These are phyloP conservation scores for Candida tunisiensis DNA, from an alignment of 1,139 yeast genomes.

Conservation along the genomic window DNA sequence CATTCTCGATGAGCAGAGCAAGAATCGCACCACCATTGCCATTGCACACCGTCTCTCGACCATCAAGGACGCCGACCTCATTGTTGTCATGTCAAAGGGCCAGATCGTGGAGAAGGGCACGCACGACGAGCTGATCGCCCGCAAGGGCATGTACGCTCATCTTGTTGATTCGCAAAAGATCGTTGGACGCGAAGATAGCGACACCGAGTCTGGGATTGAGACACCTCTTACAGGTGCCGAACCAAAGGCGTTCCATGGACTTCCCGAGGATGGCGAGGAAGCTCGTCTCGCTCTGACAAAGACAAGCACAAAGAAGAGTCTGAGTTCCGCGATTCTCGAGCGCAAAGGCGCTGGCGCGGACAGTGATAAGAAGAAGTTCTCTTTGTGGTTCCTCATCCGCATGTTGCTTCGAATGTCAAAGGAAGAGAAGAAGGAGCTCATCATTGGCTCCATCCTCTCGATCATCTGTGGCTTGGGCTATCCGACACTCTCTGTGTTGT, in stretches of 20 bases:
- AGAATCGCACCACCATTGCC: constrained; percentile 48
- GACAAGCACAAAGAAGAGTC: background rate
- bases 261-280: background rate
- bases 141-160: constrained; percentile 16
- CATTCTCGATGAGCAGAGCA: constrained; percentile 46
- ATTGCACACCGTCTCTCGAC: constrained; percentile 70
- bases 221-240: background rate
- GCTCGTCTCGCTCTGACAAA: constrained; percentile 1
- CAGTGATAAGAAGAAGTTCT: background rate
- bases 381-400: background rate
- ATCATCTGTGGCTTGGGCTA: constrained; percentile 22
- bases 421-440: constrained; percentile 12
- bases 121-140: constrained; percentile 20
- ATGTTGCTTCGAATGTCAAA: constrained; percentile 3
- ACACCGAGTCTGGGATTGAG: background rate
- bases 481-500: constrained; percentile 22
- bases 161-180: constrained; percentile 22
- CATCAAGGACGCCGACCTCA: constrained; percentile 32
- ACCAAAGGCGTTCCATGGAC: background rate
- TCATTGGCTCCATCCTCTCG: constrained; percentile 17
- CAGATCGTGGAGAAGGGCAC: constrained; percentile 26
- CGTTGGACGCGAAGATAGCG: background rate
- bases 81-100: constrained; percentile 26
- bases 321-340: constrained; percentile 2
- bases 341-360: constrained; percentile 2